Conservation (phyloP, 2,329 filamentous ascomycete species). For the Fusarium sp. region DNA sequence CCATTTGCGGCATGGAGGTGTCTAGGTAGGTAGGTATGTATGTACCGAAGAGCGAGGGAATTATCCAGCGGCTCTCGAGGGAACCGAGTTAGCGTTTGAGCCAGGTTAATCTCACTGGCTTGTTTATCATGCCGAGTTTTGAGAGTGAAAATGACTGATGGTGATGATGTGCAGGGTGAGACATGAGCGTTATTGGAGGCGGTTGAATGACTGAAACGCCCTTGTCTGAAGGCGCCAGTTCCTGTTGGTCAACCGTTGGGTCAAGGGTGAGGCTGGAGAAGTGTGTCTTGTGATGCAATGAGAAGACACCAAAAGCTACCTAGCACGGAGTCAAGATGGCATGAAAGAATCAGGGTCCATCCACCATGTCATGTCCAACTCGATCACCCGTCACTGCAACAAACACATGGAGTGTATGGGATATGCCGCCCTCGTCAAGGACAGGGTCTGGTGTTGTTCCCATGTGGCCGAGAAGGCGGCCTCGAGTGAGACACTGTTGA, state of each 20-base stretch:
- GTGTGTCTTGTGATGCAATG: constrained; percentile 6
- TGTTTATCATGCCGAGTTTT: not conserved
- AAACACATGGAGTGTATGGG: constrained; percentile 2
- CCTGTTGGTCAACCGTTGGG: not conserved
- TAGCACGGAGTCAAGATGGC: not conserved
- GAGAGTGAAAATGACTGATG: not conserved
- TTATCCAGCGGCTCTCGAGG: constrained; percentile 3
- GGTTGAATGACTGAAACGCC: not conserved
- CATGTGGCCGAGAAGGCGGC: constrained; percentile 26
- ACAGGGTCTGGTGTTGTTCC: constrained; percentile 34
- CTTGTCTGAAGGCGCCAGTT: not conserved
- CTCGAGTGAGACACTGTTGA: constrained; percentile 29
- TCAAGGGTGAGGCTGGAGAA: not conserved
- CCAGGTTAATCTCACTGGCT: not conserved
- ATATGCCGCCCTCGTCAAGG: constrained; percentile 10
- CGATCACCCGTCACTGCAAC: not conserved
- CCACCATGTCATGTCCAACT: constrained; percentile 27
- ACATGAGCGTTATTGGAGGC: not conserved
- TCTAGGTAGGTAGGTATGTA: constrained; percentile 1
- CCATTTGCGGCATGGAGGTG: constrained; percentile 8
- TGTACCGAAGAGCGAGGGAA: not conserved
- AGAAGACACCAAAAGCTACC: not conserved
- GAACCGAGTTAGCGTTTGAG: constrained; percentile 5
- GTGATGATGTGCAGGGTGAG: constrained; percentile 6
- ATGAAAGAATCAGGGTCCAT: constrained; percentile 34